Base-by-base conservation (phyloP, 1,284 basidiomycete species). In the Cryptococcus sp. region DNA sequence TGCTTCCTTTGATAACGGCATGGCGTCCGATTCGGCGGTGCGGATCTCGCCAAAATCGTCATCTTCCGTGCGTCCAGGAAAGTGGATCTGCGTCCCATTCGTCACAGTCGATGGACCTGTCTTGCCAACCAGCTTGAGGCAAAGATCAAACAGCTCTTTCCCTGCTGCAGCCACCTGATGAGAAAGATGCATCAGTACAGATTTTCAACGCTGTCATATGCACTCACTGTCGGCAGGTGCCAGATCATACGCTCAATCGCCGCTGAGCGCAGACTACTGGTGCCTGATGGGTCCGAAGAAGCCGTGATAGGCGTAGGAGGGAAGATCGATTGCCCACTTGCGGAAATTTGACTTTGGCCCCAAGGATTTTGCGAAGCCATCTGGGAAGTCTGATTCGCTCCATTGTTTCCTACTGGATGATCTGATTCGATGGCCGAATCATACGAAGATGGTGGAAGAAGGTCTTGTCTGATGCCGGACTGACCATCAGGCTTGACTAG, bases 1-100 rank as follows among this genome's bases (percentile, higher is more conserved):
- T 0, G 71, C 65, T 52, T 75, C 70, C 47, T 67, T 60, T 3
- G 75, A 70, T 50, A 70, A 46, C 10, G 67, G 57, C 68, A 73
- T 68, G 25, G 64, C 54, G 45, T 75, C 66, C 41, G 65, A 68
- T 72, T 78, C 71, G 0, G 79, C 77, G 16, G 80, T 83, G 46
- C 81, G 79, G 58, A 86, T 83, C 1, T 85, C 82, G 1, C 79
- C 86, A 73, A 91, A 90, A 47, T 83, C 88, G 69, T 89, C 88
- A 23, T 82, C 82, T 50, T 85, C 84, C 19, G 83, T 62, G 47
- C 35, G 30, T n/a, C 35, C 45, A 10, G 54, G 46, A 11, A 50
- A 23, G 17, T 54, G 51, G 8, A 52, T 13, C 22, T 48, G 52
- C 5, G 52, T 50, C 3, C 43, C 51, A 11, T 39, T 54, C 13